Percentiles rank a stretch among this genome's conserved stretches.
phyloP scores from a whole-genome alignment of 2,329 filamentous ascomycete genomes.

The Phialophora tarda region DNA sequence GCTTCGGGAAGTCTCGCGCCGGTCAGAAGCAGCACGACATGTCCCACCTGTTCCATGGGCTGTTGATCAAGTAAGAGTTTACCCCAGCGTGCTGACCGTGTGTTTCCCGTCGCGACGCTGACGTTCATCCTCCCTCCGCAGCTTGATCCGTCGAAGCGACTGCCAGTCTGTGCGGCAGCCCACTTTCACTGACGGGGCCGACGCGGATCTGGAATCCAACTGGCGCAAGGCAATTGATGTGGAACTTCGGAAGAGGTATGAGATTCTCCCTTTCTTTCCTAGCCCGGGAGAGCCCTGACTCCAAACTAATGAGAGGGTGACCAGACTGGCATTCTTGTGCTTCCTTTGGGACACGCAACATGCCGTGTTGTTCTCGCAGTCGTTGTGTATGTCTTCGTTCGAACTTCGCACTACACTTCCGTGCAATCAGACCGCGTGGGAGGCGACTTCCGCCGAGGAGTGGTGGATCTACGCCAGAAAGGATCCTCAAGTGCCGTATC shows the following conservation, averaged over 20 bases:
- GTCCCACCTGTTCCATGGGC: slow-evolving; percentile 64
- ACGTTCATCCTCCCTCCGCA: no score
- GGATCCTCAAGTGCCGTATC: slow-evolving; percentile 45
- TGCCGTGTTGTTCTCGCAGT: slow-evolving; percentile 69
- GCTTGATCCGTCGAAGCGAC: slow-evolving; percentile 58
- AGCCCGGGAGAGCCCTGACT: no score
- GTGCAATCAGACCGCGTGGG: slow-evolving; percentile 62
- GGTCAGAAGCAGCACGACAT: slow-evolving; percentile 69
- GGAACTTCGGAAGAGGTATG: slow-evolving; percentile 62
- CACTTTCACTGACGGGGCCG: slow-evolving; percentile 43
- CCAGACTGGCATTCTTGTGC: slow-evolving; percentile 62
- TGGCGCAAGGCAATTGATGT: slow-evolving; percentile 62
- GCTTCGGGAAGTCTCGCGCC: slow-evolving; percentile 67
- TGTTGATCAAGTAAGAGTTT: slow-evolving; percentile 62
- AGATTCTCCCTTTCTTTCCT: no score
- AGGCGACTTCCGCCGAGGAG: slow-evolving; percentile 59
- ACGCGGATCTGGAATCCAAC: slow-evolving; percentile 48
- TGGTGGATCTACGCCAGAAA: slow-evolving; percentile 55
- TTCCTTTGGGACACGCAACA: slow-evolving; percentile 72
- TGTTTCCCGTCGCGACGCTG: no score
- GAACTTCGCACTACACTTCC: slow-evolving; percentile 63
- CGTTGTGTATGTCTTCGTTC: slow-evolving; percentile 69
- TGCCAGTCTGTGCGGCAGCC: slow-evolving; percentile 51
- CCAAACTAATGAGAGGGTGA: no score
- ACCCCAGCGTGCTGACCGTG: no score